Evolutionary conservation across 2,329 filamentous ascomycete genomes (phyloP).

Genomic region (Davidsoniella virescens): DNA sequence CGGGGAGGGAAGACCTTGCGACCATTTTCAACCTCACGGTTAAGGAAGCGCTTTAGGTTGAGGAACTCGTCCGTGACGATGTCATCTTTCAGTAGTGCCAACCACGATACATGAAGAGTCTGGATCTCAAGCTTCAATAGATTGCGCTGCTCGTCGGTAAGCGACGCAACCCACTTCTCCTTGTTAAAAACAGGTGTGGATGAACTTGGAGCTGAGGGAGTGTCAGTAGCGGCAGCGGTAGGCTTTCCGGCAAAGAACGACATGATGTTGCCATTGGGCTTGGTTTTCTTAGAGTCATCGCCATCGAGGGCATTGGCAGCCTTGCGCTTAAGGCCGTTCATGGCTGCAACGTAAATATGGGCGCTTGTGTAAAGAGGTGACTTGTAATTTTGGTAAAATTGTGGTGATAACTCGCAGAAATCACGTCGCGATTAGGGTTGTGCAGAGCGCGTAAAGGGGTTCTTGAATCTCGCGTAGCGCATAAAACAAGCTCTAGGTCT

Average conservation of each 20-base stretch:
- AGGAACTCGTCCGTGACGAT: slow-evolving; percentile 66
- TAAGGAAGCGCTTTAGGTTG: slow-evolving; percentile 72
- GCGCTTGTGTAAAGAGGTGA: not conserved
- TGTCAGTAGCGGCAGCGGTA: slow-evolving; percentile 20
- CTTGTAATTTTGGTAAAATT: not conserved
- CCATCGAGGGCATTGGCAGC: slow-evolving; percentile 29
- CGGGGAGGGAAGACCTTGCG: slow-evolving; percentile 76
- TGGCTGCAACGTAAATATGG: slow-evolving; percentile 17
- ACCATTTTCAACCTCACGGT: slow-evolving; percentile 54
- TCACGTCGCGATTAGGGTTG: slow-evolving; percentile 1
- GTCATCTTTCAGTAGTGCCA: slow-evolving; percentile 77
- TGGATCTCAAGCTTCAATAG: slow-evolving; percentile 81
- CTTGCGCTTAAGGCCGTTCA: slow-evolving; percentile 53
- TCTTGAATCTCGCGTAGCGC: not conserved
- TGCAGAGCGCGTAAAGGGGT: slow-evolving; percentile 3
- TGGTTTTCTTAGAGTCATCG: slow-evolving; percentile 51
- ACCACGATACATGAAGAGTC: slow-evolving; percentile 81
- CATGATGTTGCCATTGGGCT: slow-evolving; percentile 63
- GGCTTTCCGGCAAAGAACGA: slow-evolving; percentile 74
- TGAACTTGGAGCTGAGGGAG: slow-evolving; percentile 15
- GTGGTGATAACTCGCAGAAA: not conserved
- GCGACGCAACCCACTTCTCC: slow-evolving; percentile 66
- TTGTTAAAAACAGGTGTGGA: slow-evolving; percentile 43
- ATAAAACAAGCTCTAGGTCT: not conserved
- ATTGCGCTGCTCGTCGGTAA: slow-evolving; percentile 67